A percentile compares a stretch with the other conserved stretches of the same genome.
Conservation (phyloP, 768 basidiomycete genomes). For the Trametopsis cervina region DNA sequence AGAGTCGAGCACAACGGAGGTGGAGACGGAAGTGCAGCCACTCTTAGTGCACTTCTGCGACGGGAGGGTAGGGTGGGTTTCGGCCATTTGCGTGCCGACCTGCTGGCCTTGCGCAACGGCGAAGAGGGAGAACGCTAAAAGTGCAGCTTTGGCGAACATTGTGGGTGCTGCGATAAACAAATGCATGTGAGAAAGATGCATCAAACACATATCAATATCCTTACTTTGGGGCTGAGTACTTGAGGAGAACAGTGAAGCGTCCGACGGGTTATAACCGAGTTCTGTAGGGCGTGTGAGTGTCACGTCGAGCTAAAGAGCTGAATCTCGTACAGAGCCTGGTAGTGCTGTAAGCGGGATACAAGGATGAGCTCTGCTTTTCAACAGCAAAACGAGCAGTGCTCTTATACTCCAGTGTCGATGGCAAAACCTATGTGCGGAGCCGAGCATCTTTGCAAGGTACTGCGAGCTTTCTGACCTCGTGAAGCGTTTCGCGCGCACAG, state of each 20-base stretch:
- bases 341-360: neutral
- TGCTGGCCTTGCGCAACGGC: slow-evolving; percentile 44
- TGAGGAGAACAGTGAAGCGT: neutral
- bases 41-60: slow-evolving; percentile 40
- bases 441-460: too few relatives aligned
- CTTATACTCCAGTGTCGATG: too few relatives aligned
- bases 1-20: slow-evolving; percentile 40
- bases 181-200: too few relatives aligned
- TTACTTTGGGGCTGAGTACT: too few relatives aligned
- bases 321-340: neutral
- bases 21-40: slow-evolving; percentile 32
- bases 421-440: too few relatives aligned
- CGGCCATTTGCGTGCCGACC: slow-evolving; percentile 39
- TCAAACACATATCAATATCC: too few relatives aligned
- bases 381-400: neutral
- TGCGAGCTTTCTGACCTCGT: neutral
- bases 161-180: slow-evolving; percentile 2
- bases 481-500: too few relatives aligned
- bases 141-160: slow-evolving; percentile 26
- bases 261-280: neutral
- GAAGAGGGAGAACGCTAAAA: slow-evolving; percentile 23
- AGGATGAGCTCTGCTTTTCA: neutral
- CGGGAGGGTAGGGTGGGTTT: slow-evolving; percentile 42
- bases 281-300: neutral
- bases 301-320: neutral